A percentile compares a stretch with the other conserved stretches of the same genome.
Conservation (phyloP, 768 basidiomycete species). For the Amanita pseudoporphyria region DNA sequence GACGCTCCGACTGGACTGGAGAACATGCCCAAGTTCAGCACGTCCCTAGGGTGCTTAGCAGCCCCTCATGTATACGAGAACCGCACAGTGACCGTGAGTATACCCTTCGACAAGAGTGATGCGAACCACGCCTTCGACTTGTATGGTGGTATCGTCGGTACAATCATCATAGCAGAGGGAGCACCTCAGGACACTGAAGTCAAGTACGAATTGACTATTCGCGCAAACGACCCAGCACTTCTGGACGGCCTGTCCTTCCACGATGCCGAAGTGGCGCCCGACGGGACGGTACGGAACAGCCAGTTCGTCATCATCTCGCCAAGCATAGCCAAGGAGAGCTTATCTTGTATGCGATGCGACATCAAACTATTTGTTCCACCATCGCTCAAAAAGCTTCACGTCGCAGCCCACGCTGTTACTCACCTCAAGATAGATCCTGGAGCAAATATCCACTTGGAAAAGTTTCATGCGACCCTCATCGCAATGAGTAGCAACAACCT, state of each 20-base stretch:
- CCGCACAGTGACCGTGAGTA: conserved; percentile 24
- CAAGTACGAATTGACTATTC: conserved; percentile 39
- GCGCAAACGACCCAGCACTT: conserved; percentile 29
- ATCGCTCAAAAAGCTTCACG: conserved; percentile 35
- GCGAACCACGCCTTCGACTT: conserved; percentile 38
- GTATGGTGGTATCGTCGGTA: conserved; percentile 39
- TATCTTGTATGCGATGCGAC: conserved; percentile 46
- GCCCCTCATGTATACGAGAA: conserved; percentile 37
- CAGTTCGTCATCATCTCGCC: conserved; percentile 31
- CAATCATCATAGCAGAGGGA: conserved; percentile 38
- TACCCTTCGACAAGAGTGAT: conserved; percentile 25
- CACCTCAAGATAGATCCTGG: conserved; percentile 43
- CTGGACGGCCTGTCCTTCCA: conserved; percentile 28
- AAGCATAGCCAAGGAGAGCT: conserved; percentile 11
- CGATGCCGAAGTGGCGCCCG: conserved; percentile 24
- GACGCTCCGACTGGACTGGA: conserved; percentile 42
- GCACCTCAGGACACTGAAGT: conserved; percentile 29
- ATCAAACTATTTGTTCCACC: conserved; percentile 41
- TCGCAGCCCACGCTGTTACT: conserved; percentile 31
- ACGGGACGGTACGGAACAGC: conserved; percentile 23
- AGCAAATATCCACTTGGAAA: conserved; percentile 31
- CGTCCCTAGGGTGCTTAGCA: conserved; percentile 38
- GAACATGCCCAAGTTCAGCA: conserved; percentile 45
- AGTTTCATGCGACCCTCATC: conserved; percentile 36
- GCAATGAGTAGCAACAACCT: conserved; percentile 28